Percentiles rank a stretch among this genome's conserved stretches.
Conservation (phyloP, 169 alveolate genomes). For the Cryptosporidium ryanae region DNA sequence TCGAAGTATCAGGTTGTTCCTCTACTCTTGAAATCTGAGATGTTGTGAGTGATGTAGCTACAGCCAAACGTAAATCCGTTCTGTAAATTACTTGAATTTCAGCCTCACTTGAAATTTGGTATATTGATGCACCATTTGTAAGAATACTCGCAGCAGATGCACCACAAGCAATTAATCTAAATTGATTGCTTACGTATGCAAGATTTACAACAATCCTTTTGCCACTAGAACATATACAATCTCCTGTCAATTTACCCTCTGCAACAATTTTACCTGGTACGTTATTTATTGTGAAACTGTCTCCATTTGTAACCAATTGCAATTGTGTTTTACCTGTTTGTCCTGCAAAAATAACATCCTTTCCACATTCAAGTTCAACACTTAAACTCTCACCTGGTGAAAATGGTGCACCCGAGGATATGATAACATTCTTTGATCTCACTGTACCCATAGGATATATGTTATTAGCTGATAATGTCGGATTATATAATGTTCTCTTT, state of each 20-base stretch:
- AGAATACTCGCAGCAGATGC: conserved; percentile 27
- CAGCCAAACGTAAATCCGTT: conserved; percentile 71
- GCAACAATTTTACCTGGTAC: conserved; percentile 35
- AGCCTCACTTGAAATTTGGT: conserved; percentile 57
- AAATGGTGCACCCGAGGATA: conserved; percentile 67
- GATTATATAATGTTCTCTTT: conserved; percentile 28
- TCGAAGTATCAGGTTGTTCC: conserved; percentile 68
- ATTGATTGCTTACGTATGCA: conserved; percentile 35
- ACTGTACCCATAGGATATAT: conserved; percentile 72
- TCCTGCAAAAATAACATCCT: conserved; percentile 46
- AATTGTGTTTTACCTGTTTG: conserved; percentile 47
- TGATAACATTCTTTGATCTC: conserved; percentile 10
- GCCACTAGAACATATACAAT: conserved; percentile 34
- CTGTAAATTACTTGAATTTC: conserved; percentile 17
- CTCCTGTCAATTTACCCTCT: conserved; percentile 31
- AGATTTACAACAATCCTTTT: conserved; percentile 29
- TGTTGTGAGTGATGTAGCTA: conserved; percentile 38
- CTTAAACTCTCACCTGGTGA: conserved; percentile 72
- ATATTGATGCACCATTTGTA: conserved; percentile 53
- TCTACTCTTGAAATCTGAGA: conserved; percentile 47
- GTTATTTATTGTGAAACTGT: conserved; percentile 3
- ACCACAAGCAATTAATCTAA: conserved; percentile 47
- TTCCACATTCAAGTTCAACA: conserved; percentile 16
- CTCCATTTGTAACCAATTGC: conserved; percentile 1
- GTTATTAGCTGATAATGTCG: background rate